Conservation (phyloP, 1,284 basidiomycete species). For the Wallemia ichthyophaga region DNA sequence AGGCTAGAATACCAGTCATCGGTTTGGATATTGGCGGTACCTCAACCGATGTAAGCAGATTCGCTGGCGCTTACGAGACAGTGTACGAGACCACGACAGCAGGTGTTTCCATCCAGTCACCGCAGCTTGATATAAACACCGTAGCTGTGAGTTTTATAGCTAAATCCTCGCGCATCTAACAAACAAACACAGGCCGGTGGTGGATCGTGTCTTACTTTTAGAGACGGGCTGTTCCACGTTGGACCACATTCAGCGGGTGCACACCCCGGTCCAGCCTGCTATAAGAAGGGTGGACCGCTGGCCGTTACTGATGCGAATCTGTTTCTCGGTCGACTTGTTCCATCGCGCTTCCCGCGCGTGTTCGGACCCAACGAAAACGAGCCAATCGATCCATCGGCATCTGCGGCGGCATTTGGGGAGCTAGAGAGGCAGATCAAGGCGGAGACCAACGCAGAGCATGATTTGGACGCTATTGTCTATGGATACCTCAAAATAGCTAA, state of each 20-base stretch:
- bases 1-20: slow-evolving; percentile 34
- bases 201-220: slow-evolving; percentile 47
- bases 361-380: slow-evolving; percentile 63
- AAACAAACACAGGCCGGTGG: slow-evolving; percentile 43
- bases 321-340: slow-evolving; percentile 48
- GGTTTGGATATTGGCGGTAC: slow-evolving; percentile 69
- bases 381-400: slow-evolving; percentile 40
- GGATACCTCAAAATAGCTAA: slow-evolving; percentile 46
- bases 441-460: slow-evolving; percentile 26
- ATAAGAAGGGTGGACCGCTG: slow-evolving; percentile 55
- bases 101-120: slow-evolving; percentile 58
- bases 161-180: background rate
- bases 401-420: slow-evolving; percentile 29
- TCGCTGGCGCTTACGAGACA: slow-evolving; percentile 51
- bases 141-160: slow-evolving; percentile 8
- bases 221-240: slow-evolving; percentile 49
- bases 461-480: slow-evolving; percentile 61
- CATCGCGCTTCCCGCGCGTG: slow-evolving; percentile 46
- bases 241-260: slow-evolving; percentile 59
- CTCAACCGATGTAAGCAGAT: slow-evolving; percentile 65
- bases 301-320: slow-evolving; percentile 68
- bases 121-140: slow-evolving; percentile 65
- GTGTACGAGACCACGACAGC: slow-evolving; percentile 77
- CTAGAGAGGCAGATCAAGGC: slow-evolving; percentile 36
- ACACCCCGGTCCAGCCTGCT: slow-evolving; percentile 54